Conservation (phyloP, 257 asterid genomes). For the Nicotiana knightiana region DNA sequence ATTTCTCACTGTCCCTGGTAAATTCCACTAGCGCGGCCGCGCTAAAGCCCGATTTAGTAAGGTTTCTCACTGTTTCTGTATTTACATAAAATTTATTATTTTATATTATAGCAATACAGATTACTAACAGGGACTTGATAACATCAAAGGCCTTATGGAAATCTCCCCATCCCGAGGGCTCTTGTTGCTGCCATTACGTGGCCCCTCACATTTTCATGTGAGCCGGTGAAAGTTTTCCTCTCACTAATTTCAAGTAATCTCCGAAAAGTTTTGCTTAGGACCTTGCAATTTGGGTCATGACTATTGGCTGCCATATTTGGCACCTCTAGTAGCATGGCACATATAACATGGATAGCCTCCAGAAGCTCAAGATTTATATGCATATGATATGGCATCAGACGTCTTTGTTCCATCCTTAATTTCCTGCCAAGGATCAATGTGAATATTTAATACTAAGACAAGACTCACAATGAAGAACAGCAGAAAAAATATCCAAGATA, state of each 20-base stretch:
- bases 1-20: too few species aligned
- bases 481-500: background rate
- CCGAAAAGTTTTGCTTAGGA: slow-evolving; percentile 78
- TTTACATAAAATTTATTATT: too few species aligned
- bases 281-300: slow-evolving; percentile 73
- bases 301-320: slow-evolving; percentile 94
- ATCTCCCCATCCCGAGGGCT: slow-evolving; percentile 76
- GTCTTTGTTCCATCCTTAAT: slow-evolving; percentile 71
- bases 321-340: slow-evolving; percentile 92
- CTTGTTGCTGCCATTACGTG: slow-evolving; percentile 90
- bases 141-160: slow-evolving; percentile 55
- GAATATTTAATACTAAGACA: background rate
- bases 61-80: too few species aligned
- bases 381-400: slow-evolving; percentile 98
- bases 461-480: background rate
- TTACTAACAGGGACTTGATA: slow-evolving; percentile 13
- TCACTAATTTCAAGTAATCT: slow-evolving; percentile 75
- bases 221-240: slow-evolving; percentile 88
- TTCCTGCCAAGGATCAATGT: slow-evolving; percentile 41
- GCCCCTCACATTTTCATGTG: slow-evolving; percentile 94
- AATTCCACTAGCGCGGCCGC: too few species aligned
- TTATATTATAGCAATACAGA: too few species aligned
- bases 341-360: slow-evolving; percentile 80
- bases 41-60: too few species aligned
- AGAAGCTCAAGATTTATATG: slow-evolving; percentile 96